These are phyloP conservation scores for Agrostemma githago DNA, from an alignment of 148 eudicot species.

Conservation along the genomic window DNA sequence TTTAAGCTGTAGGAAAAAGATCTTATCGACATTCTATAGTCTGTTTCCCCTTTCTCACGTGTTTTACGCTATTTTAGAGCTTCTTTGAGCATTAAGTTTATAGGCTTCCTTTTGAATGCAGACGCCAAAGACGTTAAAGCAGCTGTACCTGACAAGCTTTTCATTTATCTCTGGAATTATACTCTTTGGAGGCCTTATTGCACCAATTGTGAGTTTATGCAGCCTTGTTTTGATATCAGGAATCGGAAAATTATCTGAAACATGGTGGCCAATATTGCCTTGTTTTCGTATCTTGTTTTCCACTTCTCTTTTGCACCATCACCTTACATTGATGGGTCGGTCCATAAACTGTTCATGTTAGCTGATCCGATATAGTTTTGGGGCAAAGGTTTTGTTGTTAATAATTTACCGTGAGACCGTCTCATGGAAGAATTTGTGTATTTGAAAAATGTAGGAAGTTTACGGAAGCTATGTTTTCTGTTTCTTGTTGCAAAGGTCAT, in stretches of 20 bases:
- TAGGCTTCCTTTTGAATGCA: slow-evolving; percentile 23
- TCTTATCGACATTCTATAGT: background rate
- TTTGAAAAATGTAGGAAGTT: slow-evolving; percentile 3
- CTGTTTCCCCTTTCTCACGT: background rate
- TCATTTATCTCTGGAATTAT: slow-evolving; percentile 77
- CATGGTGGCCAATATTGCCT: background rate
- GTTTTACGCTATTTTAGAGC: background rate
- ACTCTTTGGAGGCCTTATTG: slow-evolving; percentile 84
- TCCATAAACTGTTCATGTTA: background rate
- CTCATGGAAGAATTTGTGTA: too few relatives aligned
- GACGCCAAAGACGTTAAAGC: slow-evolving; percentile 90
- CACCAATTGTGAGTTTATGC: slow-evolving; percentile 70
- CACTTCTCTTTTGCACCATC: background rate
- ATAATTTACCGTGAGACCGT: background rate
- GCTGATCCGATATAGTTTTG: background rate
- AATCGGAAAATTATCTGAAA: background rate
- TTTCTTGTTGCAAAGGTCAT: slow-evolving; percentile 3
- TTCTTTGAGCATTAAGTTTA: background rate
- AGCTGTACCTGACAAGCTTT: slow-evolving; percentile 89
- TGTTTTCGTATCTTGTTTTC: background rate
- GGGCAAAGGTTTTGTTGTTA: background rate
- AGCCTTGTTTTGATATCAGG: background rate
- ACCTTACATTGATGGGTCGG: background rate
- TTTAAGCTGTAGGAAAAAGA: background rate
- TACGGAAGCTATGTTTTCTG: background rate